A percentile compares a stretch with the other conserved stretches of the same genome.
Conservation (phyloP, 2,329 filamentous ascomycete species). For the Lachnellula suecica region DNA sequence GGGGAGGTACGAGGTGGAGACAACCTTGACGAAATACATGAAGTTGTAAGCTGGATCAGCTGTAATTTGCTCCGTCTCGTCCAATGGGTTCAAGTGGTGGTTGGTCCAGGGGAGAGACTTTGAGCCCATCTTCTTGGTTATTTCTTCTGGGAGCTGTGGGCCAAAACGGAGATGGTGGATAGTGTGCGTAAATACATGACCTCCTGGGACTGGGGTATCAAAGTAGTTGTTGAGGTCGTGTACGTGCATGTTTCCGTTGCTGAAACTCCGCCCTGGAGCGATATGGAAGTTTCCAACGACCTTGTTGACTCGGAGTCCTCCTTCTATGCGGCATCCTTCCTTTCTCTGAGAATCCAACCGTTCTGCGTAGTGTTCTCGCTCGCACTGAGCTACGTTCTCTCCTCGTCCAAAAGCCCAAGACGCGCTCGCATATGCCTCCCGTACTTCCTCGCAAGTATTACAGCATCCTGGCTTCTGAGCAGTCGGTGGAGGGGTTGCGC, state of each 20-base stretch:
- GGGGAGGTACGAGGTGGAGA: constrained; percentile 91
- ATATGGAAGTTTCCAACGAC: constrained; percentile 99
- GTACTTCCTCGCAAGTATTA: constrained; percentile 94
- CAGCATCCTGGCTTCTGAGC: constrained; percentile 86
- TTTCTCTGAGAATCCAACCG: constrained; percentile 82
- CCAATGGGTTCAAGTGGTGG: constrained; percentile 90
- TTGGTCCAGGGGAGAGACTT: constrained; percentile 71
- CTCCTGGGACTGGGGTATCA: constrained; percentile 64
- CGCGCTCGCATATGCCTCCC: constrained; percentile 85
- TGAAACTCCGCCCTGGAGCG: constrained; percentile 93
- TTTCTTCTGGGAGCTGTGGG: constrained; percentile 77
- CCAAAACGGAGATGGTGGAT: constrained; percentile 92
- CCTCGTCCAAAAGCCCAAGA: constrained; percentile 95
- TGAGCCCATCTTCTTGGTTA: constrained; percentile 59
- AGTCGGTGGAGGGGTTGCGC: constrained; percentile 69
- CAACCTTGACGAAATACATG: constrained; percentile 99
- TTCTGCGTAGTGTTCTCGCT: constrained; percentile 90
- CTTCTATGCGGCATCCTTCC: constrained; percentile 94
- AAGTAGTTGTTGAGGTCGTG: constrained; percentile 97
- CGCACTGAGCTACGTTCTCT: constrained; percentile 91
- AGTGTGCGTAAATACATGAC: constrained; percentile 85
- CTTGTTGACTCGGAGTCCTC: constrained; percentile 92
- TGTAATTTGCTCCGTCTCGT: constrained; percentile 74
- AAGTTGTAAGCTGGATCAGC: constrained; percentile 87
- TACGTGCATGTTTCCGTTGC: constrained; percentile 93